Evolutionary conservation across 768 basidiomycete species (phyloP).

Genomic region (Russula sp.): DNA sequence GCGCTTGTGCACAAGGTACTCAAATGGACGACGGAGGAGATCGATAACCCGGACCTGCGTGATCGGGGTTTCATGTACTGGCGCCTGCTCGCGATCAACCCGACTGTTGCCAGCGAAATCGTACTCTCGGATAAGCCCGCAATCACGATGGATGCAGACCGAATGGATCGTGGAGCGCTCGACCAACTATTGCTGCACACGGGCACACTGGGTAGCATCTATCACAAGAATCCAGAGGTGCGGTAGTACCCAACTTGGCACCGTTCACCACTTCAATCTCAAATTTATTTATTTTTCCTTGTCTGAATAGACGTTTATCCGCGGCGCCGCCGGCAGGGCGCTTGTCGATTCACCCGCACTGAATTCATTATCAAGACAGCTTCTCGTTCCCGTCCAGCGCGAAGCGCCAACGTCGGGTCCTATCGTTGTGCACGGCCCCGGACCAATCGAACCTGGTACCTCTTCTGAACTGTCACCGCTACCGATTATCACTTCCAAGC

Average conservation of each 20-base stretch:
- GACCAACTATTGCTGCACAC: slow-evolving; percentile 94
- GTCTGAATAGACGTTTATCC: slow-evolving; percentile 77
- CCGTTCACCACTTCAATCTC: background rate
- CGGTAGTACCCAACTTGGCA: slow-evolving; percentile 28
- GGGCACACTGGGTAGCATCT: slow-evolving; percentile 91
- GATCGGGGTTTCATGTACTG: slow-evolving; percentile 99
- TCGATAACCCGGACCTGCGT: slow-evolving; percentile 96
- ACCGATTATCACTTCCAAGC: slow-evolving; percentile 31
- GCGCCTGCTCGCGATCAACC: slow-evolving; percentile 93
- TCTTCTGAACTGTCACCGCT: slow-evolving; percentile 33
- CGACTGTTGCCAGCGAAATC: slow-evolving; percentile 81
- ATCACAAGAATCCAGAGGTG: slow-evolving; percentile 96
- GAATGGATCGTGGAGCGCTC: slow-evolving; percentile 94
- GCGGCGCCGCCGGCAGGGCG: slow-evolving; percentile 79
- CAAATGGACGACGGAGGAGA: slow-evolving; percentile 95
- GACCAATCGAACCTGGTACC: slow-evolving; percentile 51
- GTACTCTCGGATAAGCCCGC: slow-evolving; percentile 92
- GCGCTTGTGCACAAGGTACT: slow-evolving; percentile 91
- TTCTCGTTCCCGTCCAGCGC: slow-evolving; percentile 60
- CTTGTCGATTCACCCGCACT: slow-evolving; percentile 86
- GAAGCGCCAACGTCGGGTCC: slow-evolving; percentile 45
- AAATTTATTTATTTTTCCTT: slow-evolving; percentile 12
- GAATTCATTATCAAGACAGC: slow-evolving; percentile 73
- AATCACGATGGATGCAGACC: slow-evolving; percentile 96
- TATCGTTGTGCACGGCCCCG: slow-evolving; percentile 60